phyloP scores from a whole-genome alignment of 148 eudicot genomes.

The Bassia scoparia region DNA sequence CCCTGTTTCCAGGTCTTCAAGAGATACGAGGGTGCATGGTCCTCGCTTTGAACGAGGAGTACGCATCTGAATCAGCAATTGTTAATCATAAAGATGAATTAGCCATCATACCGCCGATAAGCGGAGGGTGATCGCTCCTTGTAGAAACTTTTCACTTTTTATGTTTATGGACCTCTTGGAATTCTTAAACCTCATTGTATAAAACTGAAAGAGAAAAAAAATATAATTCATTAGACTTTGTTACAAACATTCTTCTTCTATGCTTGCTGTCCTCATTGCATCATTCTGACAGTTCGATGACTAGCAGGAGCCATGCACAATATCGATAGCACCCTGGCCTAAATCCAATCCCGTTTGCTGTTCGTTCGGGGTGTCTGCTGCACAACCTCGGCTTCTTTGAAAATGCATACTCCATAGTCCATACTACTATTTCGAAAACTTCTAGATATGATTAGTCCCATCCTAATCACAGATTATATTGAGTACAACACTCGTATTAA shows the following conservation, averaged over 20 bases:
- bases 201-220: background rate
- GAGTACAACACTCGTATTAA: too few species aligned
- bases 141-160: background rate
- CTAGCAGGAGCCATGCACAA: too few species aligned
- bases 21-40: slow-evolving; percentile 81
- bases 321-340: too few species aligned
- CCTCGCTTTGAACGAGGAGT: slow-evolving; percentile 86
- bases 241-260: background rate
- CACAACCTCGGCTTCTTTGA: too few species aligned
- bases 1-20: slow-evolving; percentile 56
- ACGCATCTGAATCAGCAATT: slow-evolving; percentile 49
- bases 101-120: slow-evolving; percentile 94
- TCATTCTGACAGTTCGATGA: too few species aligned
- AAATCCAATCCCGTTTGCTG: too few species aligned
- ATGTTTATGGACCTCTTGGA: background rate
- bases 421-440: too few species aligned
- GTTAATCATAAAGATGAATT: slow-evolving; percentile 76
- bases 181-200: background rate
- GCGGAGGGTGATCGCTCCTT: slow-evolving; percentile 61
- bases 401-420: too few species aligned
- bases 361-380: too few species aligned
- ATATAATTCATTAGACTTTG: background rate
- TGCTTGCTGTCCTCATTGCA: slow-evolving; percentile 1
- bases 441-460: too few species aligned
- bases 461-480: too few species aligned